phyloP scores from a whole-genome alignment of 176 grass and related monocot genomes.

The Zoysia pacifica region DNA sequence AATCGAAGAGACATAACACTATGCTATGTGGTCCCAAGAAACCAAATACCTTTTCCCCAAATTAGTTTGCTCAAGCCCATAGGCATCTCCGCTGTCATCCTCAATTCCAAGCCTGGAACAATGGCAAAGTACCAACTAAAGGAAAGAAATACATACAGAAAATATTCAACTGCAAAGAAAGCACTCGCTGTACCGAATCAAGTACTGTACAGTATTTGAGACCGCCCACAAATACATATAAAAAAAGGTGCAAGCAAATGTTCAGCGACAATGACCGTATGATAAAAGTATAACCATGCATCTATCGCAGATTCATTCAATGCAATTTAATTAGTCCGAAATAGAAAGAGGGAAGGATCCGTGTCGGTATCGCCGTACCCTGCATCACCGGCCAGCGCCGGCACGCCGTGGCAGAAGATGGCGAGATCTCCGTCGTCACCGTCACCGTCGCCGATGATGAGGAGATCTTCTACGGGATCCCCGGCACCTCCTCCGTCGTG shows the following conservation, averaged over 20 bases:
- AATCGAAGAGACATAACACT: not conserved
- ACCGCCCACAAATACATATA: not conserved
- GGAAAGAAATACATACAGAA: not conserved
- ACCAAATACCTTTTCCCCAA: conserved; percentile 51
- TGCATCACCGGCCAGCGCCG: conserved; percentile 28
- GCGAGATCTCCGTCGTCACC: conserved; percentile 28
- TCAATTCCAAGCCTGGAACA: conserved; percentile 47
- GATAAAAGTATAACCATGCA: conserved; percentile 24
- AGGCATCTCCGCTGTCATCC: conserved; percentile 35
- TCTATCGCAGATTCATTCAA: not conserved
- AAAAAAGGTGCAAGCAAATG: not conserved
- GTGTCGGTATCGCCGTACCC: conserved; percentile 38
- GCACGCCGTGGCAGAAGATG: conserved; percentile 47
- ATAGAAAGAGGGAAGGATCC: not conserved
- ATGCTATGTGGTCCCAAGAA: conserved; percentile 13
- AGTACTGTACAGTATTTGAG: conserved; percentile 8
- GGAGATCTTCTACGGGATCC: conserved; percentile 41
- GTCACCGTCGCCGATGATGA: conserved; percentile 18
- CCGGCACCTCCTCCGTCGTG: not conserved
- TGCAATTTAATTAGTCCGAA: not conserved
- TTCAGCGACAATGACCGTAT: conserved; percentile 24
- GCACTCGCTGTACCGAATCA: too few species aligned
- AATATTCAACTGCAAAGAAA: not conserved
- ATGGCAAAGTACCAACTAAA: not conserved
- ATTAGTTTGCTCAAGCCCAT: conserved; percentile 43